Conservation (phyloP, 208 protist species). For the Crithidia fasciculata region DNA sequence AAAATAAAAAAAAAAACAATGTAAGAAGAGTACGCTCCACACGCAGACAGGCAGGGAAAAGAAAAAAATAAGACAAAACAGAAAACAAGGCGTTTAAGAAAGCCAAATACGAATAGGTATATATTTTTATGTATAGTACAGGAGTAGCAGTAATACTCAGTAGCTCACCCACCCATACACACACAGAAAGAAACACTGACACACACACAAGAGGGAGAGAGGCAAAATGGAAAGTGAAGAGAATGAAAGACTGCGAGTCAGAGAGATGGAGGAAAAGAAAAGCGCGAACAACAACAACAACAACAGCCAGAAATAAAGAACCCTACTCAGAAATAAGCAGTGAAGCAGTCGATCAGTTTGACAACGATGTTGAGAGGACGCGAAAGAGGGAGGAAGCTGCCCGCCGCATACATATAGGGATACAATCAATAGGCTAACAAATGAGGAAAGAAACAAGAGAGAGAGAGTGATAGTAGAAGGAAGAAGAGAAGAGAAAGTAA, state of each 20-base stretch:
- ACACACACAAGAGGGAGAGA: conserved; percentile 5
- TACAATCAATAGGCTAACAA: neutral
- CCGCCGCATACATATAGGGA: neutral
- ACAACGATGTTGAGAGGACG: too few species aligned
- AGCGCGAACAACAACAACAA: neutral
- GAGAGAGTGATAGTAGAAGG: neutral
- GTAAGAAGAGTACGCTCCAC: too few species aligned
- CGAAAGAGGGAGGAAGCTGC: too few species aligned
- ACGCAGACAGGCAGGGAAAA: too few species aligned
- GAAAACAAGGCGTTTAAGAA: too few species aligned
- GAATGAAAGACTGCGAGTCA: neutral
- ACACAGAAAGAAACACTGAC: neutral
- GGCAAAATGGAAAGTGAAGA: conserved; percentile 8
- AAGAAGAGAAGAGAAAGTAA: neutral
- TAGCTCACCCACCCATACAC: too few species aligned
- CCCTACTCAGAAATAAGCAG: too few species aligned
- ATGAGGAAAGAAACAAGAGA: neutral
- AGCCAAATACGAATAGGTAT: neutral
- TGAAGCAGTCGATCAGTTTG: too few species aligned
- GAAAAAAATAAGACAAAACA: too few species aligned
- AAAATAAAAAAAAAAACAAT: too few species aligned
- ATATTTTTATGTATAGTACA: neutral
- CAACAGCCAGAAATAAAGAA: neutral
- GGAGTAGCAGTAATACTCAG: too few species aligned
- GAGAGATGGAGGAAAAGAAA: conserved; percentile 16